A percentile compares a stretch with the other conserved stretches of the same genome.
phyloP scores from a whole-genome alignment of 257 asterid species.

The Solanum chilense region DNA sequence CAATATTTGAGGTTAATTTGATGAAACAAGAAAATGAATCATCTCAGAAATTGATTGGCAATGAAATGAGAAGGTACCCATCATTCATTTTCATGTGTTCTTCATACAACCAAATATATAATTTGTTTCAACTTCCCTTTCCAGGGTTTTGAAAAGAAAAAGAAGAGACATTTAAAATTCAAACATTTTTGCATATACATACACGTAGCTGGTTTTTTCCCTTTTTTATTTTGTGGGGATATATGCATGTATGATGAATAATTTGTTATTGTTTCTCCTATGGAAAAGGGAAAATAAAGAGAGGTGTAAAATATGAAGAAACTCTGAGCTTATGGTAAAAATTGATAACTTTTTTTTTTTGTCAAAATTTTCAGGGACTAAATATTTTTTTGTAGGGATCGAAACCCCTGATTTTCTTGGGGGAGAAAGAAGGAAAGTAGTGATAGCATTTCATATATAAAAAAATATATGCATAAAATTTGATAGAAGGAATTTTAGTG shows the following conservation, averaged over 20 bases:
- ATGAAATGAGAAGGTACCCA: conserved; percentile 26
- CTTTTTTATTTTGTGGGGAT: background rate
- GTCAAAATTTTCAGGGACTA: conserved; percentile 43
- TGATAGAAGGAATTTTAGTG: background rate
- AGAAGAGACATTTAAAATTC: background rate
- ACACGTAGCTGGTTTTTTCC: background rate
- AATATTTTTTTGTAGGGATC: conserved; percentile 25
- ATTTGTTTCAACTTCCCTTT: conserved; percentile 7
- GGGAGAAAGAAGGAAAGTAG: background rate
- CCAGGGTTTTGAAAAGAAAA: conserved; percentile 25
- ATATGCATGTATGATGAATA: conserved; percentile 19
- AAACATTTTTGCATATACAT: conserved; percentile 11
- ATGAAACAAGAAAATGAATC: background rate
- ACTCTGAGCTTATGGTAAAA: conserved; percentile 38
- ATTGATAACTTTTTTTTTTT: background rate
- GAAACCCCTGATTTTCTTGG: conserved; percentile 9
- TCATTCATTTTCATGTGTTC: conserved; percentile 55
- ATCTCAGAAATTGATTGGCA: background rate
- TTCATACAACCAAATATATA: conserved; percentile 4
- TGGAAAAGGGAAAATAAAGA: conserved; percentile 4
- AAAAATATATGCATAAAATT: background rate
- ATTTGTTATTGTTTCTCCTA: conserved; percentile 35
- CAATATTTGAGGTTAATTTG: background rate
- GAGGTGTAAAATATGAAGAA: conserved; percentile 13
- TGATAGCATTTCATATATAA: background rate